Base-by-base conservation (phyloP, 345 rosid genomes). In the Gossypium bickii region DNA sequence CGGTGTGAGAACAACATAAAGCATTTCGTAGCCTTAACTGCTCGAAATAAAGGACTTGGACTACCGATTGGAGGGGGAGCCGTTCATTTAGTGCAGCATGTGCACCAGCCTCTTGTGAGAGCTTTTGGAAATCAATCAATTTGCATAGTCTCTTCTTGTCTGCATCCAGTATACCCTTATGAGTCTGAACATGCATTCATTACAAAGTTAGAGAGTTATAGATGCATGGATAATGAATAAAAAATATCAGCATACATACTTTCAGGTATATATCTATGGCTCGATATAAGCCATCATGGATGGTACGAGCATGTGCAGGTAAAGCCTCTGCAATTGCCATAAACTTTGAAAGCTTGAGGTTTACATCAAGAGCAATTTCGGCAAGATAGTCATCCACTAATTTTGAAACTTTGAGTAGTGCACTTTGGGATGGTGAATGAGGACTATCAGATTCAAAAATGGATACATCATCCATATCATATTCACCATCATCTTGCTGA, bases 51-150 rank as follows among this genome's bases (percentile, higher is more conserved):
- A 92, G 98, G 38, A 94, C 98, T 78, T 92, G 98, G 53, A 94
- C 97, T 9, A 92, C 89, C 12, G 97, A 90, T 76, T 94, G 98
- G 67, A 94, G 91, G 43, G 98, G 97, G 25, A 94, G 97, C 43
- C 98, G 87, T 72, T 92, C 98, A 65, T 94, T 94, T 67, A 92
- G 97, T 1, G 98, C 97, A 52, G 98, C 98, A 63, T 92, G 98
- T 8, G 97, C 92, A 17, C 98, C 98, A 3, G 93, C 97, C 70
- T 94, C 98, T 80, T 87, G 97, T 8, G 98, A 92, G 70, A 94
- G 95, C 88, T 92, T 94, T 81, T 94, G 97, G 82, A 94, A 94
- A 81, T 94, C 97, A 0, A 94, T 86, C 78, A 89, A 81, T 77
- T 92, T 94, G 76, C 90, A 86, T 1, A 90, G 86, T 84, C 77